Base-by-base conservation (phyloP, 257 asterid genomes). In the Salvia miltiorrhiza region DNA sequence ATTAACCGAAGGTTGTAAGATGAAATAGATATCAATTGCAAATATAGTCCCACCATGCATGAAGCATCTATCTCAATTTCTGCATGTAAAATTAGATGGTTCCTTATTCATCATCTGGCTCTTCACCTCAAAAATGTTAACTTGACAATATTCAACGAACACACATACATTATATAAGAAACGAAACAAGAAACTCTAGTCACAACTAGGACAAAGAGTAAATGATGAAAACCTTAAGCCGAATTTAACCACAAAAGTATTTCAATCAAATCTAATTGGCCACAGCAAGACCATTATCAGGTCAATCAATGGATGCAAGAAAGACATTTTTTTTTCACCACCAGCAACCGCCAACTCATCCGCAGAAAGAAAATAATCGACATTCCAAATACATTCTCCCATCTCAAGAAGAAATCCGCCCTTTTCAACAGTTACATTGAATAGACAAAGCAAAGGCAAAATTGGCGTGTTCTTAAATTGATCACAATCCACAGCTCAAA, bases 331-430 rank as follows among this genome's bases (percentile, higher is more conserved):
- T 16, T 41, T 49, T 64, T 58, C 28, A 44, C 59, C 73, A 48
- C 44, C 69, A 69, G 53, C 32, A 53, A 58, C 30, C 13, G 53
- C 35, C 16, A 72, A 75, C 19, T 56, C 17, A 55, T 63, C 53
- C 6, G 69, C 67, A 28, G 5, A 37, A 60, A 64, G 63, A 64
- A 65, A 53, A 80, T 35, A 26, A 65, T 14, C 52, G 9, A 40
- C 28, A 67, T 50, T 69, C 44, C 63, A 58, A 50, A 5, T 35
- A 48, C 35, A 73, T 52, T 69, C 35, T 6, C 56, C 21, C 49
- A 69, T 45, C 63, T 17, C 45, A 63, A 33, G 5, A 67, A 64
- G 50, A 65, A 68, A 55, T 30, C 32, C 67, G 43, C 47, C 30
- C 72, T 12, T 20, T 39, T 74, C 64, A 35, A 21, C 63, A 21